Evolutionary conservation across 2,329 filamentous ascomycete genomes (phyloP).

Genomic region (Dryadomyces quercus-mongolicae): DNA sequence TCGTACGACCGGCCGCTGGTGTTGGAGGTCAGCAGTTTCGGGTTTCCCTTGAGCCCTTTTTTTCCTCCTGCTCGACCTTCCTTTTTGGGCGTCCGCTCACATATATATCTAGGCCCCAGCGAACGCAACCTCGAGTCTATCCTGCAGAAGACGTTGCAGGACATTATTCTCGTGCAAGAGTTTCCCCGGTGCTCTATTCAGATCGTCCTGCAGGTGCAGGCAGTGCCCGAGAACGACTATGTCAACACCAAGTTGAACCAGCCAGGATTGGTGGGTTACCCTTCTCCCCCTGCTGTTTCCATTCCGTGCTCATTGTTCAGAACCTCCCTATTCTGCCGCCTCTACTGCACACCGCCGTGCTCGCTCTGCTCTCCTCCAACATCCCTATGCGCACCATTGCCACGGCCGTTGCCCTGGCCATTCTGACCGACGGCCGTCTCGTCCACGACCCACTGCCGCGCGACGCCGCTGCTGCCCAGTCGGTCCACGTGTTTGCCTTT

Average conservation of each 20-base stretch:
- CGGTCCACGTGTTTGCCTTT: slow-evolving; percentile 75
- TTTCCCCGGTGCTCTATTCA: slow-evolving; percentile 71
- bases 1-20: slow-evolving; percentile 74
- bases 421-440: slow-evolving; percentile 42
- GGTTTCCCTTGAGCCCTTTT: too few species aligned
- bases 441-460: slow-evolving; percentile 46
- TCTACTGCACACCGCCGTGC: slow-evolving; percentile 65
- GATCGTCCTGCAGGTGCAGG: slow-evolving; percentile 65
- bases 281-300: neutral
- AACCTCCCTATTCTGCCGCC: slow-evolving; percentile 71
- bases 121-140: slow-evolving; percentile 75
- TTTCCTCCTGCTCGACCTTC: too few species aligned
- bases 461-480: slow-evolving; percentile 50
- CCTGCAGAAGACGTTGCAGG: slow-evolving; percentile 58
- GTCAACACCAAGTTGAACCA: slow-evolving; percentile 47
- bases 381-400: slow-evolving; percentile 67
- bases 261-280: slow-evolving; percentile 39
- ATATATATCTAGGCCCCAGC: slow-evolving; percentile 45
- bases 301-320: slow-evolving; percentile 24
- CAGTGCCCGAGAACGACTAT: slow-evolving; percentile 56
- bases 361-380: slow-evolving; percentile 70
- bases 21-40: slow-evolving; percentile 52
- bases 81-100: slow-evolving; percentile 3
- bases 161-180: slow-evolving; percentile 61
- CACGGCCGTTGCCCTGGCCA: slow-evolving; percentile 51